Percentiles rank a stretch among this genome's conserved stretches.
Evolutionary conservation across 1,139 yeast genomes (phyloP).

Genomic region (Candida tetrigidarum): DNA sequence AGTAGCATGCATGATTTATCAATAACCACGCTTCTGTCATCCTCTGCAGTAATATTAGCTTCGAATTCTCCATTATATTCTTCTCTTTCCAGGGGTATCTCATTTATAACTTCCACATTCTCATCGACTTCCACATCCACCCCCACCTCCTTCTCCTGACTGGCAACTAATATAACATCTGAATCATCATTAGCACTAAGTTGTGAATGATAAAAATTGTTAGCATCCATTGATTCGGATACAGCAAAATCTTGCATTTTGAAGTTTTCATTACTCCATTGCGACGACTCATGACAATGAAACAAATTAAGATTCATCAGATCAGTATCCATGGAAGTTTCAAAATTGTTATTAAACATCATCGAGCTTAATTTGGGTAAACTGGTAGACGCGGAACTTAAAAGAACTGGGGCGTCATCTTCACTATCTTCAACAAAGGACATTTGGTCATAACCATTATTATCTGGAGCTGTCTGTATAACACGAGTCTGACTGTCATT

Average conservation of each 20-base stretch:
- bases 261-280: conserved; percentile 16
- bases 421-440: conserved; percentile 20
- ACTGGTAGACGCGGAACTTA: conserved; percentile 5
- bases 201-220: conserved; percentile 14
- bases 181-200: conserved; percentile 7
- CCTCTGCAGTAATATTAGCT: conserved; percentile 9
- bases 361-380: conserved; percentile 9
- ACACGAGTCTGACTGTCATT: not conserved
- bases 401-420: conserved; percentile 15
- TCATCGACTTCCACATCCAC: no score
- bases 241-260: conserved; percentile 15
- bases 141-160: not conserved
- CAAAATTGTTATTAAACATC: conserved; percentile 18
- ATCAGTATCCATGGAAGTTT: conserved; percentile 9
- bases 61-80: conserved; percentile 14
- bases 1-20: conserved; percentile 12
- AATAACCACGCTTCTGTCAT: conserved; percentile 12
- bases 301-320: conserved; percentile 4
- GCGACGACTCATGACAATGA: conserved; percentile 7
- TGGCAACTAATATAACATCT: conserved; percentile 8
- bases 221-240: conserved; percentile 1
- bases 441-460: conserved; percentile 9
- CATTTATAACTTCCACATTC: not conserved
- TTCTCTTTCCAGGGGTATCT: conserved; percentile 1
- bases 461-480: not conserved